Percentiles rank a stretch among this genome's conserved stretches.
These are phyloP conservation scores for Wickerhamiella azymoides DNA, from an alignment of 805 yeast species.

Conservation along the genomic window DNA sequence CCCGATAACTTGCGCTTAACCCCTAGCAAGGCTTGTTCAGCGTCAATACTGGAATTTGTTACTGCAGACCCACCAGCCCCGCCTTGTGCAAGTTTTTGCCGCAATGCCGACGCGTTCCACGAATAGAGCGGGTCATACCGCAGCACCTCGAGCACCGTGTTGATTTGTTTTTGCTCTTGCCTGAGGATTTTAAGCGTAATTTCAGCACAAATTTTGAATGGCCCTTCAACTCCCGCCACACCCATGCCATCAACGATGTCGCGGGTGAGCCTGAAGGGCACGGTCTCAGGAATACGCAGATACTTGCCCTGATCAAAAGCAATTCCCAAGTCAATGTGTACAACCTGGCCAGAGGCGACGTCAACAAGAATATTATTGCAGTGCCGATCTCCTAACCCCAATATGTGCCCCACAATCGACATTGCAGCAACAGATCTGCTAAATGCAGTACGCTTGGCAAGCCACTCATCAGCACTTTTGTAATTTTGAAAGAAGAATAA, in stretches of 20 bases:
- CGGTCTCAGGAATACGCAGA: slow-evolving; percentile 78
- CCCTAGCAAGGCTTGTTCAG: slow-evolving; percentile 58
- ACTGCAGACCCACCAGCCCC: neutral
- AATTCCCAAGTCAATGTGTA: slow-evolving; percentile 91
- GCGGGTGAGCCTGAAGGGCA: slow-evolving; percentile 82
- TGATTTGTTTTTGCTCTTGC: slow-evolving; percentile 49
- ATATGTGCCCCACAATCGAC: slow-evolving; percentile 73
- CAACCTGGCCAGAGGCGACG: slow-evolving; percentile 70
- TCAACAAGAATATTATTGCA: slow-evolving; percentile 83
- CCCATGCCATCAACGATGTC: slow-evolving; percentile 93
- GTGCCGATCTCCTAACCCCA: slow-evolving; percentile 94
- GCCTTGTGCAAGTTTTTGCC: slow-evolving; percentile 23
- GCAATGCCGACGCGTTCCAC: slow-evolving; percentile 76
- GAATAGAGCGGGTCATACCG: slow-evolving; percentile 86
- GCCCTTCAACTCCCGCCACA: slow-evolving; percentile 66
- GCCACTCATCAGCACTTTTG: slow-evolving; percentile 61
- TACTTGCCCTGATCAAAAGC: slow-evolving; percentile 89
- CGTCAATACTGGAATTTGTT: slow-evolving; percentile 33
- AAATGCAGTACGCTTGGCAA: slow-evolving; percentile 45
- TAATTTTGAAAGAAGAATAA: slow-evolving; percentile 58
- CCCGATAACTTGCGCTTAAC: slow-evolving; percentile 62
- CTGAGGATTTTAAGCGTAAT: slow-evolving; percentile 56
- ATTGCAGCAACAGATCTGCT: slow-evolving; percentile 69
- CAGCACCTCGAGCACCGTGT: slow-evolving; percentile 72
- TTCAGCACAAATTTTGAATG: slow-evolving; percentile 60